These are phyloP conservation scores for Astragalus membranaceus DNA, from an alignment of 306 rosid species.

Conservation along the genomic window DNA sequence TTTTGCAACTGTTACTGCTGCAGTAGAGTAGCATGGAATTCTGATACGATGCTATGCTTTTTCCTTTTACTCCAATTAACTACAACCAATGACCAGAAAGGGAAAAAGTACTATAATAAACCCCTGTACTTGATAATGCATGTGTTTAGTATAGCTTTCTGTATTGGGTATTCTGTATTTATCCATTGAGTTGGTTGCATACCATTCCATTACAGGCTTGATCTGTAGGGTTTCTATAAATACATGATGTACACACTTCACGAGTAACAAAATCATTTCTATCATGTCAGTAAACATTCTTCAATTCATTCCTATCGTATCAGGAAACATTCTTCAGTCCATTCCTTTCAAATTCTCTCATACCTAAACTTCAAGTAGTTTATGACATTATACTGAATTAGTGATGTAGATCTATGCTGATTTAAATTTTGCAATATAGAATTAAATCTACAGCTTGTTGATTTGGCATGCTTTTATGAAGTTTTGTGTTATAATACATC, in stretches of 20 bases:
- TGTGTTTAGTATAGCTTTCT: not conserved
- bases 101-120: not conserved
- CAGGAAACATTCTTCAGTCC: not conserved
- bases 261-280: not conserved
- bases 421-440: not conserved
- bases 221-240: not conserved
- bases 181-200: not conserved
- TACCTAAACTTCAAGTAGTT: not conserved
- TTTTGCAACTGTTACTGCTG: not conserved
- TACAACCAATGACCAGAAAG: not conserved
- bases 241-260: not conserved
- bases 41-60: not conserved
- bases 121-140: not conserved
- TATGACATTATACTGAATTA: not conserved
- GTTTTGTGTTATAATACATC: not conserved
- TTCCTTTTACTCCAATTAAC: not conserved
- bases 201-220: not conserved
- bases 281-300: not conserved
- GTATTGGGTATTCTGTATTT: not conserved
- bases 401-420: not conserved
- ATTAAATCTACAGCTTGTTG: not conserved
- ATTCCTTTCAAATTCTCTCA: not conserved
- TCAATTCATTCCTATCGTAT: not conserved
- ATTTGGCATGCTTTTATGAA: conserved; percentile 11
- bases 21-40: not conserved